These are phyloP conservation scores for Plantago elongata DNA, from an alignment of 257 asterid species.

Conservation along the genomic window DNA sequence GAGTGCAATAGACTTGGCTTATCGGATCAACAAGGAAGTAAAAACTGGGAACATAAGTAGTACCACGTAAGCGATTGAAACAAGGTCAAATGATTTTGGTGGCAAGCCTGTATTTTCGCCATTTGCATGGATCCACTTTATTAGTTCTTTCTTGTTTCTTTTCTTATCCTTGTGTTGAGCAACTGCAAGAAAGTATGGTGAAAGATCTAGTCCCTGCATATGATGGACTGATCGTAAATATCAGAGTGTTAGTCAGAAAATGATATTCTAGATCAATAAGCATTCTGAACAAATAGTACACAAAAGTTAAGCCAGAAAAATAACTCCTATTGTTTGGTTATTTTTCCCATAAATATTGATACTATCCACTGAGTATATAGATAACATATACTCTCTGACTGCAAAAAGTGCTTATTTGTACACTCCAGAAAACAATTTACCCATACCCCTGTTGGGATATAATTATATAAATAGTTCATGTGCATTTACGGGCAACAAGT, in stretches of 20 bases:
- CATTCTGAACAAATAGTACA: no score
- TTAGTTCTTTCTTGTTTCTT: constrained; percentile 33
- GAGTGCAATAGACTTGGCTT: background rate
- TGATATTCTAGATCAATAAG: no score
- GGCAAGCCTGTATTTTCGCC: constrained; percentile 92
- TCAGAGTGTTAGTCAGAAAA: constrained; percentile 2
- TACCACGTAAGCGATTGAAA: constrained; percentile 90
- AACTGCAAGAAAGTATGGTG: constrained; percentile 88
- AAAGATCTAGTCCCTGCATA: constrained; percentile 77
- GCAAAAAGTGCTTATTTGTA: no score
- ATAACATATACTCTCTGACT: no score
- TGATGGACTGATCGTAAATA: constrained; percentile 8
- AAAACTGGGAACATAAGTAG: constrained; percentile 11
- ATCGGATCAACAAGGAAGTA: background rate
- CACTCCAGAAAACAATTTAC: no score
- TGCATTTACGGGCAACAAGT: no score
- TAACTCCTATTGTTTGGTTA: no score
- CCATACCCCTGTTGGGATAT: no score
- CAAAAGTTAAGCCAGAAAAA: no score
- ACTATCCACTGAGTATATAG: no score
- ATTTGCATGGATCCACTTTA: constrained; percentile 75
- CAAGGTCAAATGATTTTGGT: constrained; percentile 72
- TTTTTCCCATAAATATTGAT: no score
- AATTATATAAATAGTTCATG: no score
- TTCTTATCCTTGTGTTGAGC: constrained; percentile 73